Conservation (phyloP, 768 basidiomycete species). For the Leccinum broughii region DNA sequence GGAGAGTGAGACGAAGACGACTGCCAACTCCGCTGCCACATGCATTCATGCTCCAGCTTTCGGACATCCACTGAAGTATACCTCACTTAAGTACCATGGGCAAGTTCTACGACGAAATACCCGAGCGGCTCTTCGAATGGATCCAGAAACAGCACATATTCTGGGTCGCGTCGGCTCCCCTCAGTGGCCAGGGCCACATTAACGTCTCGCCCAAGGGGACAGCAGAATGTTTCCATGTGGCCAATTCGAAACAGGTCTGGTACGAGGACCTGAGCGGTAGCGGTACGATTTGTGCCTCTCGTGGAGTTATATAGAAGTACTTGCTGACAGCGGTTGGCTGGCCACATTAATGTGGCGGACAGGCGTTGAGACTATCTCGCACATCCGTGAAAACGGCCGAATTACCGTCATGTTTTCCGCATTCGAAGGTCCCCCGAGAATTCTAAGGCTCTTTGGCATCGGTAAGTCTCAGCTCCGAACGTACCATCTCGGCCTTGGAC, state of each 20-base stretch:
- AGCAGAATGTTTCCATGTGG: conserved; percentile 60
- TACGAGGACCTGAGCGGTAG: conserved; percentile 75
- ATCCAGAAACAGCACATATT: conserved; percentile 65
- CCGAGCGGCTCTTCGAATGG: conserved; percentile 55
- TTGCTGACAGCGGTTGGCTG: neutral
- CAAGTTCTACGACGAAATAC: conserved; percentile 58
- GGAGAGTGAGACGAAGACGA: neutral
- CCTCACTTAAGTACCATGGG: conserved; percentile 42
- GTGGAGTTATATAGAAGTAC: neutral
- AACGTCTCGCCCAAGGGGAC: conserved; percentile 72
- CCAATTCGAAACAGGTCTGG: conserved; percentile 59
- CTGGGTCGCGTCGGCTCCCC: conserved; percentile 70
- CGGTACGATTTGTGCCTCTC: conserved; percentile 41
- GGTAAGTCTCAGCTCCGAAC: conserved; percentile 34
- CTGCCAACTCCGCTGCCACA: too few species aligned
- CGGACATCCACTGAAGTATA: neutral
- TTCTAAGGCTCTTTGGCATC: conserved; percentile 57
- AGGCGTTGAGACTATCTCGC: conserved; percentile 62
- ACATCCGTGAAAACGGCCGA: conserved; percentile 60
- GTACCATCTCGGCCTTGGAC: conserved; percentile 10
- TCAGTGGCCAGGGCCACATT: conserved; percentile 55
- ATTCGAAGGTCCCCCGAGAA: conserved; percentile 60
- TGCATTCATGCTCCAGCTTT: neutral
- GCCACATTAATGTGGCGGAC: neutral
- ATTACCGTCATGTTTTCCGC: conserved; percentile 63